phyloP scores from a whole-genome alignment of 2,329 filamentous ascomycete genomes.

The Neonectria coccinea region DNA sequence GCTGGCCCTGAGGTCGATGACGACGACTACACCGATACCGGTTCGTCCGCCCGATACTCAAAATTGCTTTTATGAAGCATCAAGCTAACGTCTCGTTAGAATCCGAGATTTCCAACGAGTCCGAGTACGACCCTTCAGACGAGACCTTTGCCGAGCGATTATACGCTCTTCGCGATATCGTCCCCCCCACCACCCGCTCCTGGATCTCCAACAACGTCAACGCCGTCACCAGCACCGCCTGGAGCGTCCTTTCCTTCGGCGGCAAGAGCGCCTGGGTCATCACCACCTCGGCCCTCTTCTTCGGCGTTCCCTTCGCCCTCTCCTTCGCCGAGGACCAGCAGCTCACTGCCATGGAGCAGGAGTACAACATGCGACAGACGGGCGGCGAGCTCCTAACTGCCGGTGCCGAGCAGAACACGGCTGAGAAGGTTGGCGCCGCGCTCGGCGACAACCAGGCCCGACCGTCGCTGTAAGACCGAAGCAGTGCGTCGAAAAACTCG shows the following conservation, averaged over 20 bases:
- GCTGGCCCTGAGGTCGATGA: constrained; percentile 82
- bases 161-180: constrained; percentile 79
- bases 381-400: constrained; percentile 77
- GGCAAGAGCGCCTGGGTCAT: constrained; percentile 93
- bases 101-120: constrained; percentile 86
- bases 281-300: constrained; percentile 86
- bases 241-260: constrained; percentile 73
- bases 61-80: constrained; percentile 13
- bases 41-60: constrained; percentile 62
- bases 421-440: constrained; percentile 62
- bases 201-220: constrained; percentile 72
- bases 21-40: constrained; percentile 93
- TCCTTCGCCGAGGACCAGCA: constrained; percentile 97
- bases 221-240: constrained; percentile 62
- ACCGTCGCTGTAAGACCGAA: constrained; percentile 61
- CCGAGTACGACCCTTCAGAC: constrained; percentile 71
- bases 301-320: constrained; percentile 93
- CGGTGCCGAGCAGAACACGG: constrained; percentile 58
- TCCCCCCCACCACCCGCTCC: constrained; percentile 78
- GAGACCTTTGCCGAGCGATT: constrained; percentile 76
- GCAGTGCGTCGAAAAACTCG: constrained; percentile 25
- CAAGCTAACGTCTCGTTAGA: constrained; percentile 61
- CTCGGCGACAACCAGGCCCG: constrained; percentile 61
- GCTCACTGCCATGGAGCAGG: constrained; percentile 96
- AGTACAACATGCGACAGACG: constrained; percentile 94